Base-by-base conservation (phyloP, 2,329 filamentous ascomycete species). In the Chrysosphaeria jannelii region DNA sequence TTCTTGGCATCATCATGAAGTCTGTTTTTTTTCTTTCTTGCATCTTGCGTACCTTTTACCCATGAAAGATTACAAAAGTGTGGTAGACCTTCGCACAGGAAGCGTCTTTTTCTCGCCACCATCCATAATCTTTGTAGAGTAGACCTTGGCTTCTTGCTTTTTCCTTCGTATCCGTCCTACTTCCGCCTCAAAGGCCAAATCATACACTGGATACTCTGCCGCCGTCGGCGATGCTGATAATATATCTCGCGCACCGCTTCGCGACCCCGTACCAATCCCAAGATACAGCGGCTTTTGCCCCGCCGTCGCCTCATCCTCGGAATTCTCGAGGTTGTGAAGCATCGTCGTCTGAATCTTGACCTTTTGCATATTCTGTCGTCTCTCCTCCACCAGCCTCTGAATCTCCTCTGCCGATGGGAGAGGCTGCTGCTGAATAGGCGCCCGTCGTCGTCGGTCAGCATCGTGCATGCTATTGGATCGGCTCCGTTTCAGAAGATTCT, bases 191-290 rank as follows among this genome's bases (percentile, higher is more conserved):
- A 89, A 91, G 1, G 81, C 81, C 1, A 58, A 62, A 40, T 89
- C 75, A 40, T 90, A 91, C 27, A 93, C 68, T 37, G 85, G 66
- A 34, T 75, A 75, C 29, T 88, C 76, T 5, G 74, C 71, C 2
- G 67, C 69, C 0, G 68, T 68, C 3, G 81, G 81, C 2, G 74
- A 88, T 42, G 90, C 78, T 14, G 72, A 74, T 19, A 90, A n/a
- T n/a, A n/a, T n/a, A n/a, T n/a, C n/a, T n/a, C n/a, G n/a, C n/a
- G 40, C 32, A 9, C 41, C 31, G 7, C 54, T 21, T n/a, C n/a
- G n/a, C n/a, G n/a, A n/a, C 21, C 66, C 65, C 1, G 63, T 60
- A 10, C 76, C 76, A 31, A 91, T 78, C 27, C 69, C 66, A 6
- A 91, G 55, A 38, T 69, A 71, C 0, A 68, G 48, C 1, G 62